Evolutionary conservation across 2,329 filamentous ascomycete species (phyloP).

Genomic region (Aaosphaeria pasadenensis): DNA sequence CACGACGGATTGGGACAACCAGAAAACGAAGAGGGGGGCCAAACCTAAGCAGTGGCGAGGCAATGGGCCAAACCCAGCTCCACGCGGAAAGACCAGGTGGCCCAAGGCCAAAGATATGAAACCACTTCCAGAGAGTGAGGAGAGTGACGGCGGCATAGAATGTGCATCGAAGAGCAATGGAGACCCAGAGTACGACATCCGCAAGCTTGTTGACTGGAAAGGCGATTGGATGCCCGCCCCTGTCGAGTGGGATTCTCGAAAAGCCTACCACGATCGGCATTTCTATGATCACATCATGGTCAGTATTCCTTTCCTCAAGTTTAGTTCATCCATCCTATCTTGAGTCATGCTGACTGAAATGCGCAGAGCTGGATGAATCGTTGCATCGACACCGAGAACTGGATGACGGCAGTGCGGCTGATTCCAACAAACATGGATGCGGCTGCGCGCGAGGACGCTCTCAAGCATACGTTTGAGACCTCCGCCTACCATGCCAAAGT

Average conservation of each 20-base stretch:
- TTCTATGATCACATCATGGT: conserved; percentile 29
- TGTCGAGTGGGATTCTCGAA: conserved; percentile 45
- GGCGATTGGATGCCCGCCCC: conserved; percentile 47
- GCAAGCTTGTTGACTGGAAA: conserved; percentile 43
- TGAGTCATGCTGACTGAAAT: too few species aligned
- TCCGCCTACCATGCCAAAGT: neutral
- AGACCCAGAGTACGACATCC: conserved; percentile 32
- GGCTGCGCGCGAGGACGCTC: too few species aligned
- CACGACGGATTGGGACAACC: too few species aligned
- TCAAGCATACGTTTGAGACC: too few species aligned
- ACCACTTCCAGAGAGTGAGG: conserved; percentile 10
- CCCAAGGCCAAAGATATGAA: conserved; percentile 20
- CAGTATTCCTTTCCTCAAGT: neutral
- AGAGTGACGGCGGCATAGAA: conserved; percentile 20
- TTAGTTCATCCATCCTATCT: neutral
- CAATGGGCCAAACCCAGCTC: neutral
- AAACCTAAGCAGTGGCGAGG: too few species aligned
- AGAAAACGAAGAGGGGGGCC: too few species aligned
- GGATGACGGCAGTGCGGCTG: too few species aligned
- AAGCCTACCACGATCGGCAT: conserved; percentile 23
- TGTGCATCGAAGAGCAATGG: conserved; percentile 26
- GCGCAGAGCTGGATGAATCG: too few species aligned
- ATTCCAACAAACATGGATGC: too few species aligned
- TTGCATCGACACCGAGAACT: too few species aligned
- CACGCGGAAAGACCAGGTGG: neutral